Percentiles rank a stretch among this genome's conserved stretches.
Evolutionary conservation across 208 protist species (phyloP).

Genomic region (Phytomonas francai): DNA sequence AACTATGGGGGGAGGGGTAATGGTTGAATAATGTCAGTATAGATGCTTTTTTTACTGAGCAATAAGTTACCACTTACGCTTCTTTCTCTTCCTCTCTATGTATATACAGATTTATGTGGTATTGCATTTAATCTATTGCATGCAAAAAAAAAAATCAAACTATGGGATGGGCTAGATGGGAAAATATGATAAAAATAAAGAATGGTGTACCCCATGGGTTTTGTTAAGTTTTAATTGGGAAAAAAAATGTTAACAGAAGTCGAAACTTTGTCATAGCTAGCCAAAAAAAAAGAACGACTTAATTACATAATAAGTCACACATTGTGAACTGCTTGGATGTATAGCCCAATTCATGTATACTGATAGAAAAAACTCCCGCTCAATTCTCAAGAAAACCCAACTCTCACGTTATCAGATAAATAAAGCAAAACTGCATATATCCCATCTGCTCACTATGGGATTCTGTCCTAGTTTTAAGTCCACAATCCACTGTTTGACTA

Average conservation of each 20-base stretch:
- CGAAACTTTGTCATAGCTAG: not conserved
- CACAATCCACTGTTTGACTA: not conserved
- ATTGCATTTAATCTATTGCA: not conserved
- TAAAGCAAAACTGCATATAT: not conserved
- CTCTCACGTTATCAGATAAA: not conserved
- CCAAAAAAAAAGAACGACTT: not conserved
- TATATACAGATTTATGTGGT: slow-evolving; percentile 3
- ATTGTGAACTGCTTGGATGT: not conserved
- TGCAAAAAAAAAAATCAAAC: slow-evolving; percentile 10
- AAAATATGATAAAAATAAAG: slow-evolving; percentile 7
- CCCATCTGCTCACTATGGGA: not conserved
- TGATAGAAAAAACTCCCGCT: not conserved
- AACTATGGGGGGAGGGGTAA: not conserved
- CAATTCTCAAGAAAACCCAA: not conserved
- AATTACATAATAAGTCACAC: not conserved
- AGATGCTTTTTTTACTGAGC: not conserved
- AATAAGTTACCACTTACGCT: not conserved
- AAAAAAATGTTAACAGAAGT: not conserved
- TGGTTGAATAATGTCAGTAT: not conserved
- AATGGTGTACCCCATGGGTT: not conserved
- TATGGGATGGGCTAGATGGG: not conserved
- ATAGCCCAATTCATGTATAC: not conserved
- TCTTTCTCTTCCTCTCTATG: slow-evolving; percentile 1
- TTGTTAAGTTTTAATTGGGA: not conserved
- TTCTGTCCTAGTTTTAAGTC: not conserved